phyloP scores from a whole-genome alignment of 2,329 filamentous ascomycete species.

The Sclerotinia borealis region DNA sequence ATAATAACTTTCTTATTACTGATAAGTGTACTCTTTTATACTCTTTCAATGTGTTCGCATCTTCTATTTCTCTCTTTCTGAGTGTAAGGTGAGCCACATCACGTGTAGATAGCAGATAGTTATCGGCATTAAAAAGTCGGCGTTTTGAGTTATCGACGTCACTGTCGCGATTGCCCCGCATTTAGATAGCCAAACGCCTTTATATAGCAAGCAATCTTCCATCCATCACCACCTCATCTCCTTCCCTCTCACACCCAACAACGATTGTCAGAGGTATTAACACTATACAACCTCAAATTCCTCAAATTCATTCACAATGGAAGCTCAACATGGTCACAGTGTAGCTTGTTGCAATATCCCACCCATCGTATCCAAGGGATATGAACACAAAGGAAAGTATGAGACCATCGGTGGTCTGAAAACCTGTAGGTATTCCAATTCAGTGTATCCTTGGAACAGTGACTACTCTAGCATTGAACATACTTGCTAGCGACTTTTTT shows the following conservation, averaged over 20 bases:
- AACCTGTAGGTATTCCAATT: slow-evolving; percentile 38
- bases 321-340: slow-evolving; percentile 41
- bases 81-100: background rate
- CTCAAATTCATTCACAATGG: background rate
- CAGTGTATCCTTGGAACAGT: background rate
- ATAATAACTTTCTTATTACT: too few relatives aligned
- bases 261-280: background rate
- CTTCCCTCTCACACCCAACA: background rate
- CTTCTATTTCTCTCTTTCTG: background rate
- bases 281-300: background rate
- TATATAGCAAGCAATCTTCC: background rate
- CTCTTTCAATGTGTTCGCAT: background rate
- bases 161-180: slow-evolving; percentile 5
- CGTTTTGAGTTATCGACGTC: background rate
- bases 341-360: slow-evolving; percentile 54
- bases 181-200: background rate
- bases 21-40: background rate
- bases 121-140: background rate
- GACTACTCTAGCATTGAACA: background rate
- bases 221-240: background rate
- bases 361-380: slow-evolving; percentile 50
- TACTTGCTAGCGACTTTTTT: background rate
- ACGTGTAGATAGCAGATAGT: slow-evolving; percentile 2
- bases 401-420: slow-evolving; percentile 50
- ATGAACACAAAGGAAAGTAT: slow-evolving; percentile 50